These are phyloP conservation scores for Coemansia sp. DNA, from an alignment of 192 early-diverging fungal species.

Conservation along the genomic window DNA sequence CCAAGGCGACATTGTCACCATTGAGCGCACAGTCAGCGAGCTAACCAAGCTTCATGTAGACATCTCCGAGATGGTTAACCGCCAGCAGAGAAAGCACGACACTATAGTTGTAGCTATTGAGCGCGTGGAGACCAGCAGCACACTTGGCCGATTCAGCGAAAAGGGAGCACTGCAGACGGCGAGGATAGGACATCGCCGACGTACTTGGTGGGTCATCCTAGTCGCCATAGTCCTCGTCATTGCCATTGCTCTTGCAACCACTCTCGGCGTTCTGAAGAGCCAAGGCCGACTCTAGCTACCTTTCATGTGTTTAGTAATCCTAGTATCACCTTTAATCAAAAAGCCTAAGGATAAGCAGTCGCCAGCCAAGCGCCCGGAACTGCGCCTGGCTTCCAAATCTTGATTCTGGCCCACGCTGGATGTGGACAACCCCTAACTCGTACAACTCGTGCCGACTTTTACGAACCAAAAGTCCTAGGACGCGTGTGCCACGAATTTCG, in stretches of 20 bases:
- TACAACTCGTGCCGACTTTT: too few relatives aligned
- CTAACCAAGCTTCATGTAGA: constrained; percentile 18
- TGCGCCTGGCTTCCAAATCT: too few relatives aligned
- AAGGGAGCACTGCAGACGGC: background rate
- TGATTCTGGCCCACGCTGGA: too few relatives aligned
- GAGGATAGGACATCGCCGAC: constrained; percentile 5
- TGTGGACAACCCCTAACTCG: too few relatives aligned
- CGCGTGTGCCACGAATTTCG: too few relatives aligned
- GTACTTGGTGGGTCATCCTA: constrained; percentile 14
- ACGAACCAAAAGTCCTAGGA: too few relatives aligned
- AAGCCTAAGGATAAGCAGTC: too few relatives aligned
- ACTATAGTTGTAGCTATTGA: constrained; percentile 25
- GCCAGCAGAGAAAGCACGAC: constrained; percentile 36
- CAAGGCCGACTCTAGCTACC: constrained; percentile 11
- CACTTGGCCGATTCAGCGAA: constrained; percentile 1
- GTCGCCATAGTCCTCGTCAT: constrained; percentile 17
- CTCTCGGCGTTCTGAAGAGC: constrained; percentile 10
- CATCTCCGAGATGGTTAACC: constrained; percentile 23
- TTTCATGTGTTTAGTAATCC: too few relatives aligned
- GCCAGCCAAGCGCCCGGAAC: too few relatives aligned
- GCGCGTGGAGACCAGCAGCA: constrained; percentile 7
- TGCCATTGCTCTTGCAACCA: background rate
- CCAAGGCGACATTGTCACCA: constrained; percentile 24
- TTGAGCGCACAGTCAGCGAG: constrained; percentile 26
- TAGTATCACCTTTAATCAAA: too few relatives aligned